Percentiles rank a stretch among this genome's conserved stretches.
Conservation (phyloP, 2,329 filamentous ascomycete species). For the Aspergillus japonicus region DNA sequence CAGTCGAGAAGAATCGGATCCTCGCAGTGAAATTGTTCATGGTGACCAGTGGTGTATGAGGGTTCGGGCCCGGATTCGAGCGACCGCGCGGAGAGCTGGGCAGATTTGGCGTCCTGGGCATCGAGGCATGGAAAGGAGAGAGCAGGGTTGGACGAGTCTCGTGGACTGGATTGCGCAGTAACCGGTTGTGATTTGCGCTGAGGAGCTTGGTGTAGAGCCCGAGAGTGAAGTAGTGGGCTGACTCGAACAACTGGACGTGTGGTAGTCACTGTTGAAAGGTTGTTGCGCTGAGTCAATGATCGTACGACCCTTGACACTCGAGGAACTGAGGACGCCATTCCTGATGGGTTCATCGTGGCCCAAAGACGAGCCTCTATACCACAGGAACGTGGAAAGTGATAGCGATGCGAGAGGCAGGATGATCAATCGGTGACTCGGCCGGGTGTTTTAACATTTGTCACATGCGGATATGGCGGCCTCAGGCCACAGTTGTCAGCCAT, state of each 20-base stretch:
- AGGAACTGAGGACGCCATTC: conserved; percentile 17
- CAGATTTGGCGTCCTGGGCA: conserved; percentile 74
- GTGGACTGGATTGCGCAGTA: conserved; percentile 20
- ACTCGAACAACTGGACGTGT: conserved; percentile 10
- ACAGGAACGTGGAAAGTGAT: background rate
- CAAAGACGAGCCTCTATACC: background rate
- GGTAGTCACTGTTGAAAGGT: conserved; percentile 1
- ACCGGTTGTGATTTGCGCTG: conserved; percentile 20
- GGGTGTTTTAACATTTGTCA: background rate
- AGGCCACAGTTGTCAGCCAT: background rate
- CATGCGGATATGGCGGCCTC: background rate
- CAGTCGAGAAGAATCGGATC: conserved; percentile 84
- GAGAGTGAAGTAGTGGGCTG: background rate
- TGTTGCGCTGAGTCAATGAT: conserved; percentile 12
- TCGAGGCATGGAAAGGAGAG: conserved; percentile 90
- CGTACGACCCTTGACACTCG: conserved; percentile 11
- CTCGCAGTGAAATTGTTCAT: conserved; percentile 70
- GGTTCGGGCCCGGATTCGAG: conserved; percentile 81
- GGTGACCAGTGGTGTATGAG: conserved; percentile 87
- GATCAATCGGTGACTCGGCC: background rate
- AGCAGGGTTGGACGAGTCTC: conserved; percentile 68
- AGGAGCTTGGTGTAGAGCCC: conserved; percentile 23
- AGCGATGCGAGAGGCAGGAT: background rate
- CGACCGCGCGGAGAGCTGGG: conserved; percentile 66
- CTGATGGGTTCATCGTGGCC: conserved; percentile 18